Evolutionary conservation across 164 flowering plant species (phyloP).

Genomic region (Aristolochia californica): DNA sequence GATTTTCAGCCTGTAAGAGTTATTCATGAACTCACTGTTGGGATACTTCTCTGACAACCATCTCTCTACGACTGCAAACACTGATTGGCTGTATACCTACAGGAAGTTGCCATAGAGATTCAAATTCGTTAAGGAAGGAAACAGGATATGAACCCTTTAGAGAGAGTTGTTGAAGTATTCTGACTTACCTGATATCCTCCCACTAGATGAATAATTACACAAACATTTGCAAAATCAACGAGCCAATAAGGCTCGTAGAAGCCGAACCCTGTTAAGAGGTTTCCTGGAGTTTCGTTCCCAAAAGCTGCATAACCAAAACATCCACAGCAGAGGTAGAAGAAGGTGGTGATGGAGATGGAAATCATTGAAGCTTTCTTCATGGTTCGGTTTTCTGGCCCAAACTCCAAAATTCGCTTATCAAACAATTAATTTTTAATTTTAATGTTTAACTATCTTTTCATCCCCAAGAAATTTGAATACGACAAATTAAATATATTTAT

Average conservation of each 20-base stretch:
- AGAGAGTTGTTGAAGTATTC: too few species aligned
- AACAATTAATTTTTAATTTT: too few species aligned
- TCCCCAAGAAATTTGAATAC: too few species aligned
- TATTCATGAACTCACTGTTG: conserved; percentile 25
- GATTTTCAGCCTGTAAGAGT: conserved; percentile 16
- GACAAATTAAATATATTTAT: too few species aligned
- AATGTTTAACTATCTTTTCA: too few species aligned
- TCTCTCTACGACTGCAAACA: conserved; percentile 38
- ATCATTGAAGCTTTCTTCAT: conserved; percentile 57
- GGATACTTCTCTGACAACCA: conserved; percentile 29
- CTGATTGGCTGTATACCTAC: conserved; percentile 53
- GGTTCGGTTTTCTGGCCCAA: conserved; percentile 49
- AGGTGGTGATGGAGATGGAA: conserved; percentile 46
- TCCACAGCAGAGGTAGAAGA: conserved; percentile 66
- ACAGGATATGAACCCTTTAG: too few species aligned
- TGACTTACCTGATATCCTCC: conserved; percentile 77
- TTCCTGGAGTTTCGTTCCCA: conserved; percentile 54
- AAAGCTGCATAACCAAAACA: conserved; percentile 78
- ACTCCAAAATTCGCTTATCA: too few species aligned
- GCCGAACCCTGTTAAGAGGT: conserved; percentile 61
- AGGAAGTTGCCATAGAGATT: not conserved
- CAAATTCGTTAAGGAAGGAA: too few species aligned
- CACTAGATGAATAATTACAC: conserved; percentile 51
- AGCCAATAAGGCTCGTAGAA: conserved; percentile 65
- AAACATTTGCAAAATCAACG: conserved; percentile 54